Evolutionary conservation across 208 protist species (phyloP), one percentile per base, ranked within the genome.

Genomic region (Leptomonas seymouri): DNA sequence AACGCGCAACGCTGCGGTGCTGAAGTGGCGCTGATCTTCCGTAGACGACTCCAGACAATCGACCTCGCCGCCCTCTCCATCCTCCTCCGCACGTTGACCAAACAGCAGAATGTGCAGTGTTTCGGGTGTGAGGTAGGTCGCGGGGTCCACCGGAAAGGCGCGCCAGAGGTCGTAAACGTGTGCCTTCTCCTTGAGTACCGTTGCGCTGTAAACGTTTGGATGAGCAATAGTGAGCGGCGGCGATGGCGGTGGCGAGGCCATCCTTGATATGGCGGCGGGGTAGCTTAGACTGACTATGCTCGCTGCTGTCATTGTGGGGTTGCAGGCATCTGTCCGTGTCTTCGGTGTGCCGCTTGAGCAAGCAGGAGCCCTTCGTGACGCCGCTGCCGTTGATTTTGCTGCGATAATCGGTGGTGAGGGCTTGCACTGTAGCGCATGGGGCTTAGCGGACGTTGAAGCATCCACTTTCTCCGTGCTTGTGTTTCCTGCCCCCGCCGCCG

Each of bases 71-170:
- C 34, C 12, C 27, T 8, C 48, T 8, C 6, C 53, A 18, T 48
- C 25, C 20, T 46, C 67, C 20, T 39, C 36, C 25, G 16, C 59
- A 3, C 39, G 12, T 30, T 34, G 50, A 20, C 51, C 69, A 71
- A 95, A 93, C 1, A 95, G 60, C 3, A 93, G 55, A 2, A 63
- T 25, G 66, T 81, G 65, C 15, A 95, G 81, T 21, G 85, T 89
- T 57, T 90, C 82, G 1, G 86, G 69, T 4, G 77, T 91, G 27
- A 83, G 53, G 80, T 88, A 89, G 5, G 80, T 90, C 12, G 76
- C 50, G 18, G 80, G 74, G 20, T 57, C 46, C 58, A 91, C 84
- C 7, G 72, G 65, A 11, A 94, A 81, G 23, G 84, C 58, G 41
- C 71, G 53, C 72, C 90, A 86, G 41, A 84, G 55, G 5, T 80